Evolutionary conservation across 1,284 basidiomycete species (phyloP).

Genomic region (Somion occarium): DNA sequence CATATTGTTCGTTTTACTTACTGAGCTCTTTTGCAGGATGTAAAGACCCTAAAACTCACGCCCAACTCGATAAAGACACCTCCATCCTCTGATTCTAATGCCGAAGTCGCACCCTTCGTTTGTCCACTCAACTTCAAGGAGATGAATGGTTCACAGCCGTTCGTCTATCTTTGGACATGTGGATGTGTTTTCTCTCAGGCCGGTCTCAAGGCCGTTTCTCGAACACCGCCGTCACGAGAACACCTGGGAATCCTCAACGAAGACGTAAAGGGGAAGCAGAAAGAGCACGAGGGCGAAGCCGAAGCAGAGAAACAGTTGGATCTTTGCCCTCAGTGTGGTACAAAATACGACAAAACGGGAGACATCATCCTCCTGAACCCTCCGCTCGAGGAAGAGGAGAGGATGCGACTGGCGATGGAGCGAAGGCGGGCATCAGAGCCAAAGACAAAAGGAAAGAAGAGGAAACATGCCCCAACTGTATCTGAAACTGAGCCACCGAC

Average conservation of each 20-base stretch:
- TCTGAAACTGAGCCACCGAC: constrained; percentile 25
- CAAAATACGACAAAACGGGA: constrained; percentile 52
- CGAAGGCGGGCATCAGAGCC: constrained; percentile 50
- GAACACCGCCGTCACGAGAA: constrained; percentile 28
- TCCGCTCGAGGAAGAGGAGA: constrained; percentile 49
- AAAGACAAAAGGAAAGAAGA: constrained; percentile 63
- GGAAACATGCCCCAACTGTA: constrained; percentile 39
- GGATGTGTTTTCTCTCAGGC: constrained; percentile 86
- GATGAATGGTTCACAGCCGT: constrained; percentile 88
- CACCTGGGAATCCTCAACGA: constrained; percentile 26
- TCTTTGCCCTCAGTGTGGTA: constrained; percentile 70
- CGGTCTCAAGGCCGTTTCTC: constrained; percentile 60
- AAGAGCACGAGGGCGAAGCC: constrained; percentile 14
- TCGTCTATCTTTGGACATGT: constrained; percentile 81
- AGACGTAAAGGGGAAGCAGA: constrained; percentile 23
- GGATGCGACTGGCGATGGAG: constrained; percentile 51
- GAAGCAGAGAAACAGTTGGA: constrained; percentile 36
- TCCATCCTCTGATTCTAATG: constrained; percentile 34
- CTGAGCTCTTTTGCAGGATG: constrained; percentile 52
- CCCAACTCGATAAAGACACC: constrained; percentile 54
- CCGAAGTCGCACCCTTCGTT: constrained; percentile 65
- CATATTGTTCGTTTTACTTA: not conserved
- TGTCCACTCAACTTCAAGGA: constrained; percentile 90
- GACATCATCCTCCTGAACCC: constrained; percentile 66
- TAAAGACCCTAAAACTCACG: constrained; percentile 78